These are phyloP conservation scores for Dendrocalamus latiflorus DNA, from an alignment of 202 grass and related monocot genomes.

Conservation along the genomic window DNA sequence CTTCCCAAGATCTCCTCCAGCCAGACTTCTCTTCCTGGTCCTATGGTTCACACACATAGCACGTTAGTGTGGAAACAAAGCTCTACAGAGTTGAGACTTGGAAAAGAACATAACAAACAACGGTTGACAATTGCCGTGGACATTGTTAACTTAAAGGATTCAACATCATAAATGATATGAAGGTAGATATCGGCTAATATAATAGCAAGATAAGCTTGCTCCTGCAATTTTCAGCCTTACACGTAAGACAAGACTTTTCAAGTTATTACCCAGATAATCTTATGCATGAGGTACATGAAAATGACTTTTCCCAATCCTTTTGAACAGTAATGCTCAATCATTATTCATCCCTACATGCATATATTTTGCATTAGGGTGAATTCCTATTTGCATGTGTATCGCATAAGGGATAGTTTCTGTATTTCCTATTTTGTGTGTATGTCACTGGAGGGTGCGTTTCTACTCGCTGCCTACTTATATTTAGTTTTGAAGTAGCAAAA, in stretches of 20 bases:
- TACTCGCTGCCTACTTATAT: not conserved
- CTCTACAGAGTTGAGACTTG: not conserved
- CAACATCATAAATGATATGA: not conserved
- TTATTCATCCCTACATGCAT: not conserved
- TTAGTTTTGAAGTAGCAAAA: not conserved
- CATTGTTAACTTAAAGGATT: not conserved
- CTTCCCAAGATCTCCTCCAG: constrained; percentile 81
- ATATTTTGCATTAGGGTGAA: not conserved
- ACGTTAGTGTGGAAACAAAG: not conserved
- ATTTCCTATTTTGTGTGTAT: not conserved
- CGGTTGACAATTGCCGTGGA: not conserved
- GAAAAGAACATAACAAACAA: not conserved
- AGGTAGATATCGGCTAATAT: not conserved
- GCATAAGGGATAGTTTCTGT: not conserved
- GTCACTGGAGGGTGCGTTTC: not conserved
- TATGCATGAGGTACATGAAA: not conserved
- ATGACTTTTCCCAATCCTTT: not conserved
- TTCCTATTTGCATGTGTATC: not conserved
- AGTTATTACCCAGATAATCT: constrained; percentile 13
- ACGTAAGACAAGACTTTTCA: not conserved
- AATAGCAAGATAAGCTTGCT: not conserved
- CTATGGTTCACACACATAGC: constrained; percentile 13
- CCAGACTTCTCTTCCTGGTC: constrained; percentile 51
- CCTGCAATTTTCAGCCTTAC: not conserved
- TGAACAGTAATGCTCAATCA: not conserved